A percentile compares a stretch with the other conserved stretches of the same genome.
Conservation (phyloP, 345 rosid species). For the Eucalyptus coolabah region DNA sequence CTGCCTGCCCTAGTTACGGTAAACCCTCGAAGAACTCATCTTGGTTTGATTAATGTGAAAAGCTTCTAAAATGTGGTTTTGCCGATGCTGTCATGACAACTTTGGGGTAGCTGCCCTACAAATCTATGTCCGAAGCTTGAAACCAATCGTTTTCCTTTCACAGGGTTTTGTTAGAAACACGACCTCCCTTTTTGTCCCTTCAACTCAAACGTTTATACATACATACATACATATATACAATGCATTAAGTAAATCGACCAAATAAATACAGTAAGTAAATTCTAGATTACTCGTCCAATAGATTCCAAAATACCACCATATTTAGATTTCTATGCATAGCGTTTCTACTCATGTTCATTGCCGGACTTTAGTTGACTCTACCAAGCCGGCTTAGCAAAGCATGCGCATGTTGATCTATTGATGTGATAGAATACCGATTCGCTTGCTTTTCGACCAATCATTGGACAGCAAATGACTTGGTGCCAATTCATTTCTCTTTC, state of each 20-base stretch:
- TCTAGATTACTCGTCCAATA: neutral
- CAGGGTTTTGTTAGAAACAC: no score
- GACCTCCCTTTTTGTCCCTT: no score
- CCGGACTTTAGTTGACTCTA: neutral
- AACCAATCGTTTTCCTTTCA: no score
- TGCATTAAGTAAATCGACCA: neutral
- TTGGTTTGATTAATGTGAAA: neutral
- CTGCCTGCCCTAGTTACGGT: neutral
- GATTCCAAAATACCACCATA: neutral
- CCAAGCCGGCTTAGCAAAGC: neutral
- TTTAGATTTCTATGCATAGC: neutral
- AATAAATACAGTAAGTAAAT: neutral
- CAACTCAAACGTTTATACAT: no score
- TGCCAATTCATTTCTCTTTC: neutral
- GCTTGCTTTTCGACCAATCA: neutral
- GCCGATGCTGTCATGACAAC: neutral
- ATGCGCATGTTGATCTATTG: neutral
- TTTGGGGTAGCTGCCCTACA: no score
- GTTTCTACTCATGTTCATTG: neutral
- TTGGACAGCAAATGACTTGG: neutral
- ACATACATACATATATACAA: neutral
- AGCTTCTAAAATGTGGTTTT: neutral
- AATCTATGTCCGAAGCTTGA: no score
- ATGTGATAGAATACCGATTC: neutral
- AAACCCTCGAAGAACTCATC: neutral